phyloP scores from a whole-genome alignment of 139 green algal species.

The Pleodorina starrii region DNA sequence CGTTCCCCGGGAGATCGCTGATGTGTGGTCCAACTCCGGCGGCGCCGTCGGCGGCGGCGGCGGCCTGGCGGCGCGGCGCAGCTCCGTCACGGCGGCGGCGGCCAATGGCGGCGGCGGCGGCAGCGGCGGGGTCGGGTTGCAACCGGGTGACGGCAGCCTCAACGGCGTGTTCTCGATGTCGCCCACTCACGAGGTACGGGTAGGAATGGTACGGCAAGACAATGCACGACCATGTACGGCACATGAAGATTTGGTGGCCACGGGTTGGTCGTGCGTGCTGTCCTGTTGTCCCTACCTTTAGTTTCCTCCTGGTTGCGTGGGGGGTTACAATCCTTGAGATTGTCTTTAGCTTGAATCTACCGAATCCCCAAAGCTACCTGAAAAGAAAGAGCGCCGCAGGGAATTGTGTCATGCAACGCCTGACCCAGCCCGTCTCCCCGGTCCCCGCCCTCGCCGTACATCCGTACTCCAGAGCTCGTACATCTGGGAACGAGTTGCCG shows the following conservation, averaged over 20 bases:
- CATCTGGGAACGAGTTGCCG: not conserved
- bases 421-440: too few species aligned
- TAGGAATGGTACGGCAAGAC: too few species aligned
- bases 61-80: not conserved
- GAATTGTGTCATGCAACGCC: too few species aligned
- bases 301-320: too few species aligned
- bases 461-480: not conserved
- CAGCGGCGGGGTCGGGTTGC: not conserved
- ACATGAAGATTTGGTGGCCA: too few species aligned
- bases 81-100: not conserved
- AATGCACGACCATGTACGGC: too few species aligned
- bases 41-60: not conserved
- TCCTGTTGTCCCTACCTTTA: too few species aligned
- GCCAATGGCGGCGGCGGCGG: not conserved
- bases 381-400: too few species aligned
- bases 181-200: constrained; percentile 4
- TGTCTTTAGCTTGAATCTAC: too few species aligned
- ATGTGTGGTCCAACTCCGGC: constrained; percentile 19
- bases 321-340: too few species aligned
- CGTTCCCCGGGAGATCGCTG: constrained; percentile 44
- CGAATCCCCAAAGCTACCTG: too few species aligned
- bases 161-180: constrained; percentile 37
- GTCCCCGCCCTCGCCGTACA: not conserved
- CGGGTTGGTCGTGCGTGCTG: too few species aligned
- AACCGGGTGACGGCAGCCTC: not conserved